Base-by-base conservation (phyloP, 108 stramenopile species). In the Halocafeteria seosinensis region DNA sequence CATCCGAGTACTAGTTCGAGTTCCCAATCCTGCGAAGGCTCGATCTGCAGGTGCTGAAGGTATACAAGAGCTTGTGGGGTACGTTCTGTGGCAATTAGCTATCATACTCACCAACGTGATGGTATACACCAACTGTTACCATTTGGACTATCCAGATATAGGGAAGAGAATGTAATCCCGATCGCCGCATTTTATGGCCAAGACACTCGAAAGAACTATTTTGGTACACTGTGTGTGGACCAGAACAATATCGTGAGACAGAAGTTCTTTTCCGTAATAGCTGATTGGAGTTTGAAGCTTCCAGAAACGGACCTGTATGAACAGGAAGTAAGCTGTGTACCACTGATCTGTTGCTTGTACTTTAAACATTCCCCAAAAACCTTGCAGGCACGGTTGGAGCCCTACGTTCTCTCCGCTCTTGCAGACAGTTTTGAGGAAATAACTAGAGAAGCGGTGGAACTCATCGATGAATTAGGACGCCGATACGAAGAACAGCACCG, bases 131-230 rank as follows among this genome's bases (percentile, higher is more conserved):
- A n/a, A n/a, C n/a, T n/a, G n/a, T n/a, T n/a, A n/a, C n/a, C n/a
- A n/a, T n/a, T n/a, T n/a, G n/a, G n/a, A n/a, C n/a, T n/a, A n/a
- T n/a, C n/a, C n/a, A n/a, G n/a, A n/a, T 80, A 76, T 53, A 71
- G 79, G 13, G 81, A 78, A 35, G 79, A 80, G 38, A 81, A 81
- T 35, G 78, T 81, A 11, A 37, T 81, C 1, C 81, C 76, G 13
- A 59, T 81, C 1, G 60, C 68, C 12, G 75, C 75, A 1, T 81
- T 81, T 37, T 81, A 80, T 37, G 70, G 74, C 11, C 34, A 50
- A 6, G 78, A 73, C 33, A 67, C 74, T 9, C 35, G 34, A 12
- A 30, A 77, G 42, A 81, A 81, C 73, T 73, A 75, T 25, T 68
- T 81, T 21, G 80, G 31, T 27, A 34, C 67, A 55, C 59, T 76